phyloP scores from a whole-genome alignment of 2,329 filamentous ascomycete species.

The Seiridium unicorne region DNA sequence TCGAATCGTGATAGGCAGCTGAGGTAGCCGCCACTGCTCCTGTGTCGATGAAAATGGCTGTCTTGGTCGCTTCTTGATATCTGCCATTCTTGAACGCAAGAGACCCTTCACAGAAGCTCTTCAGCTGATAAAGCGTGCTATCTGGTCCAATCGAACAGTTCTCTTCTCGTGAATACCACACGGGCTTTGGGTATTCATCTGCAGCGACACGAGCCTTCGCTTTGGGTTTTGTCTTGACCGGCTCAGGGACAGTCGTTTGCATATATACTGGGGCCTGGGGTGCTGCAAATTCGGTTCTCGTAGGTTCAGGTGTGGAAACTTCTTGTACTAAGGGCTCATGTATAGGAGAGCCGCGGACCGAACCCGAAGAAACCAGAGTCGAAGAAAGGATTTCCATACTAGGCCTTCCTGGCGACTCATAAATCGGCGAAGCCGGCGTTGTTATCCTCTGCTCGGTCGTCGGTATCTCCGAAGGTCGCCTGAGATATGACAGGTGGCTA shows the following conservation, averaged over 20 bases:
- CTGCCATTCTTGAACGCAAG: conserved; percentile 32
- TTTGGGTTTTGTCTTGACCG: not conserved
- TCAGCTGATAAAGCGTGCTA: conserved; percentile 33
- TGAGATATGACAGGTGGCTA: conserved; percentile 15
- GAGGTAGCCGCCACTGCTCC: not conserved
- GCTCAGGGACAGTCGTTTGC: not conserved
- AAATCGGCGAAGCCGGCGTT: conserved; percentile 10
- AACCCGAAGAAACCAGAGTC: not conserved
- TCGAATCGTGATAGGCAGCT: not conserved
- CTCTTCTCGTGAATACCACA: conserved; percentile 10
- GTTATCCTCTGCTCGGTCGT: conserved; percentile 20
- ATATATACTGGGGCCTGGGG: no score
- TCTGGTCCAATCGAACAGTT: conserved; percentile 31
- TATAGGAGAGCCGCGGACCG: no score
- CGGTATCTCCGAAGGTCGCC: conserved; percentile 11
- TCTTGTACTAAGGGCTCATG: no score
- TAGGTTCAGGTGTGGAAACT: no score
- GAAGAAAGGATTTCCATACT: not conserved
- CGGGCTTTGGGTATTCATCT: not conserved
- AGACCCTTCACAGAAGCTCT: conserved; percentile 38
- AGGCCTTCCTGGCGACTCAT: not conserved
- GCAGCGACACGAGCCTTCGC: not conserved
- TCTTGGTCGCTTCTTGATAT: conserved; percentile 33
- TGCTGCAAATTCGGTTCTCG: no score
- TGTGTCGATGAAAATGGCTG: not conserved